Evolutionary conservation across 1,284 basidiomycete species (phyloP).

Genomic region (Ganoderma sp.): DNA sequence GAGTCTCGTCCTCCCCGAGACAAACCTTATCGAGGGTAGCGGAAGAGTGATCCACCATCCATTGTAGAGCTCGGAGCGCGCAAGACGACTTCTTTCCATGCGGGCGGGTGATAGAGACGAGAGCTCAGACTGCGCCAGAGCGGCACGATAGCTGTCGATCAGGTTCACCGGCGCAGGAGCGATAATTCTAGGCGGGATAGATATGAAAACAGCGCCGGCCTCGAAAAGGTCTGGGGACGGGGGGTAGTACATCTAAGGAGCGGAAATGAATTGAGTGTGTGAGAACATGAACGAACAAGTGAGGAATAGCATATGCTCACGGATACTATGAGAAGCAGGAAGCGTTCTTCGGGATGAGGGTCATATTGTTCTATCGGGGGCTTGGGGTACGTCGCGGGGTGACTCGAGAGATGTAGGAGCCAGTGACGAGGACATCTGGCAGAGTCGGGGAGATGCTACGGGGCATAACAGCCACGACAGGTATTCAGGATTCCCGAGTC

Average conservation of each 20-base stretch:
- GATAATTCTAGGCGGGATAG: neutral
- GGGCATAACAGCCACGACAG: neutral
- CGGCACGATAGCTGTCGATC: neutral
- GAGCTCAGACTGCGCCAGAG: neutral
- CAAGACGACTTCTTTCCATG: neutral
- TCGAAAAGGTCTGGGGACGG: neutral
- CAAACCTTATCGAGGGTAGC: neutral
- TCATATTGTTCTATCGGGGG: neutral
- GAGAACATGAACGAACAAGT: neutral
- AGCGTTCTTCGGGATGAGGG: neutral
- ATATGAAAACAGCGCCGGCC: neutral
- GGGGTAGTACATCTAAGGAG: neutral
- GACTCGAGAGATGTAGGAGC: too few species aligned
- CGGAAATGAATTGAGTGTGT: neutral
- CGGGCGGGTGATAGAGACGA: neutral
- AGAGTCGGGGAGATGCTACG: neutral
- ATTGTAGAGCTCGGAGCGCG: neutral
- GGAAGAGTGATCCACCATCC: neutral
- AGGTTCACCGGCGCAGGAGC: neutral
- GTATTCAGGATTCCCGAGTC: neutral
- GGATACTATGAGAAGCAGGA: neutral
- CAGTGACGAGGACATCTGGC: too few species aligned
- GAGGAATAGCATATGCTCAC: neutral
- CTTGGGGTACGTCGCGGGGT: neutral
- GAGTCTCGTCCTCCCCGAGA: neutral